These are phyloP conservation scores for Cetraspora pellucida DNA, from an alignment of 192 early-diverging fungal genomes.

Conservation along the genomic window DNA sequence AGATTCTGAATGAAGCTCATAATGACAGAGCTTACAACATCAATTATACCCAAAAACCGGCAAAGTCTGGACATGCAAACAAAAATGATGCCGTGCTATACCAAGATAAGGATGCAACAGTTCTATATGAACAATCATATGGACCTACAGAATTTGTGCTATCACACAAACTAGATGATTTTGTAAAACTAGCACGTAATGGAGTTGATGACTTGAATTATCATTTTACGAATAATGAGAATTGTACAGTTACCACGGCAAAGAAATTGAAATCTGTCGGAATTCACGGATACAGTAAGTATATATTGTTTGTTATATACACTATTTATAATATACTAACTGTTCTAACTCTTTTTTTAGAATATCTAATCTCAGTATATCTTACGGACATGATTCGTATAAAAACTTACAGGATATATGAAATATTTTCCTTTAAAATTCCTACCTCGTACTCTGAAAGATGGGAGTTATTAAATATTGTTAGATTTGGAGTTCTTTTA, in stretches of 20 bases:
- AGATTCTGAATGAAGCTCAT: slow-evolving; percentile 14
- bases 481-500: slow-evolving; percentile 9
- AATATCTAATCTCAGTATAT: slow-evolving; percentile 16
- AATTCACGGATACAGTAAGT: slow-evolving; percentile 25
- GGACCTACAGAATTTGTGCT: background rate
- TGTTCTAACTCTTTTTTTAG: background rate
- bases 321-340: background rate
- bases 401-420: slow-evolving; percentile 15
- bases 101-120: slow-evolving; percentile 1
- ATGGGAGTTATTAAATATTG: slow-evolving; percentile 16
- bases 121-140: slow-evolving; percentile 22
- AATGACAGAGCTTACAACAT: slow-evolving; percentile 22
- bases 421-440: slow-evolving; percentile 14
- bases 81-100: slow-evolving; percentile 24
- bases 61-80: background rate
- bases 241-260: background rate
- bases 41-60: slow-evolving; percentile 15
- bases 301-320: background rate
- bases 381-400: slow-evolving; percentile 5
- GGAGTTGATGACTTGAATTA: slow-evolving; percentile 21
- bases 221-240: background rate
- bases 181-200: slow-evolving; percentile 18
- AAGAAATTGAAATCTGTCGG: slow-evolving; percentile 15
- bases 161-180: slow-evolving; percentile 1
- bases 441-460: slow-evolving; percentile 7